A percentile compares a stretch with the other conserved stretches of the same genome.
Conservation (phyloP, 2,329 filamentous ascomycete genomes). For the Peltaster fructicola region DNA sequence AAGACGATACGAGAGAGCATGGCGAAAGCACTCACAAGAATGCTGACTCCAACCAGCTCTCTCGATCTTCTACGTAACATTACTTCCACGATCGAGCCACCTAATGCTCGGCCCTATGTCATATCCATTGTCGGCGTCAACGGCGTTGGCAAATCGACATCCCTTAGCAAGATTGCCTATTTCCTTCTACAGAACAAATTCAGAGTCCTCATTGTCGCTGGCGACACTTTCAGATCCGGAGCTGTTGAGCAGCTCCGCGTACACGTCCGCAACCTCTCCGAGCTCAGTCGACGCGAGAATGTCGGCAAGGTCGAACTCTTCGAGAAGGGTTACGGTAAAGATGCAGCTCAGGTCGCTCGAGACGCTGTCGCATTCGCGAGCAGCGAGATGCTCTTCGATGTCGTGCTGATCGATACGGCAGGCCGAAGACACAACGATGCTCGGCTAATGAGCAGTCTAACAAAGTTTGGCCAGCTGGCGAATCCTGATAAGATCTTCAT, state of each 20-base stretch:
- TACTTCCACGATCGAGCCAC: constrained; percentile 49
- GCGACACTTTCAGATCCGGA: constrained; percentile 91
- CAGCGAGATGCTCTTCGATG: constrained; percentile 48
- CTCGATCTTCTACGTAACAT: constrained; percentile 91
- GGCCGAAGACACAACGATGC: constrained; percentile 90
- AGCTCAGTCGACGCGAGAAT: constrained; percentile 69
- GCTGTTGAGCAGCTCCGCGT: constrained; percentile 94
- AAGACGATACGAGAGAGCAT: constrained; percentile 69
- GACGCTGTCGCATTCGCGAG: constrained; percentile 74
- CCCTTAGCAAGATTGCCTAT: constrained; percentile 93
- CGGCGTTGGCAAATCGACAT: constrained; percentile 94
- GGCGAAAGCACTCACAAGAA: constrained; percentile 82
- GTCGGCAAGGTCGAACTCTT: constrained; percentile 72
- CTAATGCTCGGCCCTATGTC: constrained; percentile 68
- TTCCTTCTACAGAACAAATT: constrained; percentile 96
- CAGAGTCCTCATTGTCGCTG: constrained; percentile 81
- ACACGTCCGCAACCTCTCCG: constrained; percentile 82
- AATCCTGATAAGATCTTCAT: constrained; percentile 97
- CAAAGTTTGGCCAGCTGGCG: constrained; percentile 94
- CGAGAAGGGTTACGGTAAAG: constrained; percentile 94
- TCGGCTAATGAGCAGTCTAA: constrained; percentile 85
- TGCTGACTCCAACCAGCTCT: constrained; percentile 87
- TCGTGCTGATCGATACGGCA: constrained; percentile 92
- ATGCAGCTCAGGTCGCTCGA: constrained; percentile 85
- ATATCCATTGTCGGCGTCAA: constrained; percentile 98